A percentile compares a stretch with the other conserved stretches of the same genome.
phyloP scores from a whole-genome alignment of 179 eudicot species.

The Sideroxylon spinosum region DNA sequence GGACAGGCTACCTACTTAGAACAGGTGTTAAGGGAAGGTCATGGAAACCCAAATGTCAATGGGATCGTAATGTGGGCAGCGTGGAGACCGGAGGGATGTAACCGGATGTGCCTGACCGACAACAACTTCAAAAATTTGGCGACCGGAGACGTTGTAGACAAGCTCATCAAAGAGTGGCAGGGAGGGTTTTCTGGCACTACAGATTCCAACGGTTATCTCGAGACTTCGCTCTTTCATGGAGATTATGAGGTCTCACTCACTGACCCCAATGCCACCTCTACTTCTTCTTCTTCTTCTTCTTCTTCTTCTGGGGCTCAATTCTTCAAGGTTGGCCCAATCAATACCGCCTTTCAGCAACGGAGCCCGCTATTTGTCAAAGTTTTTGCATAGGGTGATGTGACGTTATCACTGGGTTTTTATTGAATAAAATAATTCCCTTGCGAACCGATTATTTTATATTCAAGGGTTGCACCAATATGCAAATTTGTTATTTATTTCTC shows the following conservation, averaged over 20 bases:
- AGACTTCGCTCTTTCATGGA: constrained; percentile 27
- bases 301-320: neutral
- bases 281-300: too few species aligned
- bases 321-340: neutral
- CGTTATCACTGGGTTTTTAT: too few species aligned
- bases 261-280: neutral
- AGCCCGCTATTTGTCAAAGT: neutral
- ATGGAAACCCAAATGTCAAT: constrained; percentile 36
- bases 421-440: too few species aligned
- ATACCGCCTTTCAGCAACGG: neutral
- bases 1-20: constrained; percentile 25
- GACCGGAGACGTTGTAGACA: constrained; percentile 51
- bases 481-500: too few species aligned
- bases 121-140: constrained; percentile 47
- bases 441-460: too few species aligned
- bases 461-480: too few species aligned
- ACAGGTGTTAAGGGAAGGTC: constrained; percentile 44
- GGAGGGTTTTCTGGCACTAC: neutral
- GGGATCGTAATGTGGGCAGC: constrained; percentile 60
- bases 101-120: constrained; percentile 48
- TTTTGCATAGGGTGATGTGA: neutral
- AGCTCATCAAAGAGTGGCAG: constrained; percentile 37
- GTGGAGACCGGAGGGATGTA: constrained; percentile 43
- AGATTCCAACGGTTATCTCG: constrained; percentile 19
- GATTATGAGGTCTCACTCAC: constrained; percentile 21